phyloP scores from a whole-genome alignment of 805 yeast species.

The Pichia scutulata region DNA sequence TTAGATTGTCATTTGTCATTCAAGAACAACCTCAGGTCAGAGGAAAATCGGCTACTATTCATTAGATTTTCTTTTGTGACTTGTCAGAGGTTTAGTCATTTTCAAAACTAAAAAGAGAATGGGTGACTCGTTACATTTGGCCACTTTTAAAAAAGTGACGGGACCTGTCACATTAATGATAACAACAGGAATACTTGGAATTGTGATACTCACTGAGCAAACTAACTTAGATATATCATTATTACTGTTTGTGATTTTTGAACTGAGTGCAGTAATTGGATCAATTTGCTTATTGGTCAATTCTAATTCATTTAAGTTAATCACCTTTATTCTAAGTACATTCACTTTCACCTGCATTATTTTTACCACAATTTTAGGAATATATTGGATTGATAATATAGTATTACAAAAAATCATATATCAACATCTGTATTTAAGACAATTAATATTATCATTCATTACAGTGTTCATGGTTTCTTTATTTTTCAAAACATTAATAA shows the following conservation, averaged over 20 bases:
- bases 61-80: neutral
- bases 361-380: conserved; percentile 5
- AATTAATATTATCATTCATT: conserved; percentile 1
- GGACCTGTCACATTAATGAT: neutral
- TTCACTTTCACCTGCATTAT: neutral
- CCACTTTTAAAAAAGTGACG: neutral
- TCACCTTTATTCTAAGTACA: neutral
- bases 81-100: neutral
- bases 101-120: no score
- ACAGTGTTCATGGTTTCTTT: conserved; percentile 7
- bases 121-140: neutral
- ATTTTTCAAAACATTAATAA: neutral
- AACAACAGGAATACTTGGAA: neutral
- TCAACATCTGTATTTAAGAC: neutral
- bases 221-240: neutral
- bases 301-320: neutral
- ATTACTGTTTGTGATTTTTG: conserved; percentile 2
- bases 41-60: neutral
- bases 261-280: neutral
- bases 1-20: neutral
- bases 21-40: neutral
- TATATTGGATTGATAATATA: conserved; percentile 10
- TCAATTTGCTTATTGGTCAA: neutral
- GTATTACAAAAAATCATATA: neutral
- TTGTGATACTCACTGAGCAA: neutral